Evolutionary conservation across 352 stramenopile species (phyloP), one percentile per base, ranked within the genome.

Genomic region (Elongisporangium prolatum): DNA sequence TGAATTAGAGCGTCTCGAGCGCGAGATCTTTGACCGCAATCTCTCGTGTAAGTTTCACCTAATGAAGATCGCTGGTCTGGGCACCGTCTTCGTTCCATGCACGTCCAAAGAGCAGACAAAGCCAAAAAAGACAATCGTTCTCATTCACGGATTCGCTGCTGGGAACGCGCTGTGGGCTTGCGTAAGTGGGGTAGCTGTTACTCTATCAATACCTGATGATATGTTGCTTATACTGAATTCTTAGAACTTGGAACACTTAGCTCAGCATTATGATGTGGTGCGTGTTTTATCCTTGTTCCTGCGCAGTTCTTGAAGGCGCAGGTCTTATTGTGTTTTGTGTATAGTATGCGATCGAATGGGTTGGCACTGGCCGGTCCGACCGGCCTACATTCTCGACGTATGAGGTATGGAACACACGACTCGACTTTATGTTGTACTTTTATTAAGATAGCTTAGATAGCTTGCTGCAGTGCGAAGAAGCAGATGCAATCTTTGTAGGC

Each of bases 311-410:
- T 20, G n/a, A 8, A 21, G 20, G 21, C 49, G 18, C 10, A 10
- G 2, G 38, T 6, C 17, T n/a, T 67, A 47, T 51, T 5, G 57
- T 14, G 16, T 11, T n/a, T 11, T 48, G 24, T 17, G 13, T 40
- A 14, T 49, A 89, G 80, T 91, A 89, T 21, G 78, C 81, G 20
- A 63, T 91, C 24, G 81, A 91, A 55, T 91, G 81, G 81, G 21
- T 89, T 13, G 81, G 81, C 48, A 78, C 76, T 21, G 81, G 78
- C 11, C 74, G 77, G 47, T 89, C 78, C 0, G 67, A 88, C 64
- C 81, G 81, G 3, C 81, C 81, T 4, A 66, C 75, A 7, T 86
- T 87, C 51, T 57, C 51, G 21, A 83, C 72, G 2, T 85, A 87
- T 44, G 68, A 84, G 57, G 81, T 91, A 60, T 47, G 50, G 1